phyloP scores from a whole-genome alignment of 257 asterid genomes.

The Leptodermis oblonga region DNA sequence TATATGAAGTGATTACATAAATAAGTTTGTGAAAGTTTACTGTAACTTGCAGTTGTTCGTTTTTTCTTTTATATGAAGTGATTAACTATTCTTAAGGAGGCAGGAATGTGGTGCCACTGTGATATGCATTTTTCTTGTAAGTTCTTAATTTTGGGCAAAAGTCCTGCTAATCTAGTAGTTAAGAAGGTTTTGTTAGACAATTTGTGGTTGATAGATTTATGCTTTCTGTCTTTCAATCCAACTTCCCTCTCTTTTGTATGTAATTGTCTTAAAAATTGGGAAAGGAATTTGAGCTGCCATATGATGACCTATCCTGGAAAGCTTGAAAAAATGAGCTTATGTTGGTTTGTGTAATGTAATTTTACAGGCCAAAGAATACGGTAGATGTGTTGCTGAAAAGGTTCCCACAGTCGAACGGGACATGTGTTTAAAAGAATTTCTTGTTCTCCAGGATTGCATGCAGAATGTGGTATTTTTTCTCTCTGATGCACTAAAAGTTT shows the following conservation, averaged over 20 bases:
- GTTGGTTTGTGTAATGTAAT: neutral
- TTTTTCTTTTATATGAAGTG: neutral
- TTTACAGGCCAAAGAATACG: slow-evolving; percentile 75
- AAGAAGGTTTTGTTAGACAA: neutral
- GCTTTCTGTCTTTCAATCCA: neutral
- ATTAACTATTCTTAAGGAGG: neutral
- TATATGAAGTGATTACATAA: too few species aligned
- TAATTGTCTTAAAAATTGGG: neutral
- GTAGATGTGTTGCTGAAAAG: slow-evolving; percentile 76
- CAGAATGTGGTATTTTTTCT: slow-evolving; percentile 56
- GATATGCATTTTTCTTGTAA: neutral
- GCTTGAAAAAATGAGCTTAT: neutral
- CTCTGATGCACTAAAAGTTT: neutral
- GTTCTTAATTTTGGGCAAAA: neutral
- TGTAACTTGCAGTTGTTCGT: neutral
- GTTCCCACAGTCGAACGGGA: slow-evolving; percentile 81
- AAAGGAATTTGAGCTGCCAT: neutral
- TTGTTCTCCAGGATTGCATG: slow-evolving; percentile 71
- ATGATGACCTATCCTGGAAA: neutral
- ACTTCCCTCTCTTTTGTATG: neutral
- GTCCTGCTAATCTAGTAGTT: neutral
- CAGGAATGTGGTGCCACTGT: neutral
- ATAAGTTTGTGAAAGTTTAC: neutral
- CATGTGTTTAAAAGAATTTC: slow-evolving; percentile 78
- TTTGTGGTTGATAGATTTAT: neutral